Evolutionary conservation across 768 basidiomycete species (phyloP).

Genomic region (Suillus lakei): DNA sequence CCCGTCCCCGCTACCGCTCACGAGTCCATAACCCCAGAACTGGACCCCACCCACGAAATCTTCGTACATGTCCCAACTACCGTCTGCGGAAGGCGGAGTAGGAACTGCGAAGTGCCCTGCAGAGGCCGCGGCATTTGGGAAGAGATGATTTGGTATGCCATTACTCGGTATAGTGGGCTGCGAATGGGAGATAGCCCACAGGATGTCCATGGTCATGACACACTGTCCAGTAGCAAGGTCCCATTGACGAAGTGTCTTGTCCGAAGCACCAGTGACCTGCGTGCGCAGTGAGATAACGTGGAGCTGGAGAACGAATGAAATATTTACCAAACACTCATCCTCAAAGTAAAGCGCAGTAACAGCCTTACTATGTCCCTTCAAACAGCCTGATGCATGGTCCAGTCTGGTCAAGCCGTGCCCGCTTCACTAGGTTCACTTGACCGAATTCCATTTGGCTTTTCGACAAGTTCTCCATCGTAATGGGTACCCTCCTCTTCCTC

Average conservation of each 20-base stretch:
- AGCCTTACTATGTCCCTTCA: conserved; percentile 91
- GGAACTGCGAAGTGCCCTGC: conserved; percentile 78
- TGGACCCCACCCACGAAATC: conserved; percentile 98
- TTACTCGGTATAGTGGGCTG: conserved; percentile 48
- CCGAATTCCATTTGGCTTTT: conserved; percentile 46
- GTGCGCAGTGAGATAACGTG: conserved; percentile 20
- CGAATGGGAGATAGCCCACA: conserved; percentile 98
- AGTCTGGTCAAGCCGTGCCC: conserved; percentile 47
- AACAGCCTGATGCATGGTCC: conserved; percentile 67
- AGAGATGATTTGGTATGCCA: conserved; percentile 47
- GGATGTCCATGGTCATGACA: conserved; percentile 98
- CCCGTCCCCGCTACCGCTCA: conserved; percentile 96
- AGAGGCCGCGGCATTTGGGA: conserved; percentile 57
- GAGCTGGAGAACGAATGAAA: conserved; percentile 6
- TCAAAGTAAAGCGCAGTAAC: conserved; percentile 96
- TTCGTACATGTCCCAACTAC: conserved; percentile 93
- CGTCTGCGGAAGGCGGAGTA: conserved; percentile 87
- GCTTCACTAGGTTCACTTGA: conserved; percentile 43
- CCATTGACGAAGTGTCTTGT: conserved; percentile 99
- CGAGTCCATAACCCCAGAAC: conserved; percentile 98
- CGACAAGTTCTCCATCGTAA: conserved; percentile 41
- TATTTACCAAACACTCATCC: conserved; percentile 84
- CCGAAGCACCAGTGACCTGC: conserved; percentile 95
- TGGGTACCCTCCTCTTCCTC: conserved; percentile 58
- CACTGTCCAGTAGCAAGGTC: conserved; percentile 97